Percentiles rank a stretch among this genome's conserved stretches.
phyloP scores from a whole-genome alignment of 108 stramenopile species.

The Skeletonema potamos region DNA sequence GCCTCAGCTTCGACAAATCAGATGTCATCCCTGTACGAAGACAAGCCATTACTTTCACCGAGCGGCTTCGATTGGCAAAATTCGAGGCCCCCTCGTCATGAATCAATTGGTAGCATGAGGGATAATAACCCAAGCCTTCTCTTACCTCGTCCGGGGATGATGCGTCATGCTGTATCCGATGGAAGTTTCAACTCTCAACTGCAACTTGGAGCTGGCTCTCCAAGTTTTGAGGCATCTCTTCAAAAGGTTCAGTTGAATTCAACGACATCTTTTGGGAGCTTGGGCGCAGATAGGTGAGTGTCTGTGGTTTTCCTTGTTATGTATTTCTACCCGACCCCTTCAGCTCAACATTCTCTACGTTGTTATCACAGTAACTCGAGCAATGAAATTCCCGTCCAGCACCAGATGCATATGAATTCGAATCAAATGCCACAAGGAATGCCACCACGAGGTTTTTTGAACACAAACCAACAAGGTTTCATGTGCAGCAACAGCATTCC shows the following conservation, averaged over 20 bases:
- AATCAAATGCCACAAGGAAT: conserved; percentile 7
- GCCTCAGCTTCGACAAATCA: conserved; percentile 21
- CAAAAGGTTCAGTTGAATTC: conserved; percentile 10
- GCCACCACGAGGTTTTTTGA: conserved; percentile 23
- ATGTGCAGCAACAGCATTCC: not conserved
- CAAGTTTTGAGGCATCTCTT: conserved; percentile 15
- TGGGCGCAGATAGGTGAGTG: conserved; percentile 7
- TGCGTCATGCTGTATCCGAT: conserved; percentile 27
- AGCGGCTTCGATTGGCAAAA: conserved; percentile 34
- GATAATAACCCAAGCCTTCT: conserved; percentile 15
- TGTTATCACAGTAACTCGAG: not conserved
- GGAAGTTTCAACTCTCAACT: conserved; percentile 29
- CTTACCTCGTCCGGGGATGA: conserved; percentile 14
- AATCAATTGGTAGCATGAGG: not conserved
- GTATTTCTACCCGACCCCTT: not conserved
- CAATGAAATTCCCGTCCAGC: conserved; percentile 2
- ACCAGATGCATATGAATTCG: conserved; percentile 3
- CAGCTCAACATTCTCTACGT: conserved; percentile 10
- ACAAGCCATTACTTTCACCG: conserved; percentile 28
- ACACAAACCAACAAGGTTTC: conserved; percentile 11
- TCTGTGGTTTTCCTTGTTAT: conserved; percentile 9
- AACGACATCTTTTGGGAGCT: conserved; percentile 14
- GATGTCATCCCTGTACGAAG: conserved; percentile 25
- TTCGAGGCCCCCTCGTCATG: conserved; percentile 45
- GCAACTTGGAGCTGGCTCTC: conserved; percentile 9